Evolutionary conservation across 1,139 yeast species (phyloP), one percentile per base, ranked within the genome.

Genomic region (Nakaseomyces kungkrabaensis): DNA sequence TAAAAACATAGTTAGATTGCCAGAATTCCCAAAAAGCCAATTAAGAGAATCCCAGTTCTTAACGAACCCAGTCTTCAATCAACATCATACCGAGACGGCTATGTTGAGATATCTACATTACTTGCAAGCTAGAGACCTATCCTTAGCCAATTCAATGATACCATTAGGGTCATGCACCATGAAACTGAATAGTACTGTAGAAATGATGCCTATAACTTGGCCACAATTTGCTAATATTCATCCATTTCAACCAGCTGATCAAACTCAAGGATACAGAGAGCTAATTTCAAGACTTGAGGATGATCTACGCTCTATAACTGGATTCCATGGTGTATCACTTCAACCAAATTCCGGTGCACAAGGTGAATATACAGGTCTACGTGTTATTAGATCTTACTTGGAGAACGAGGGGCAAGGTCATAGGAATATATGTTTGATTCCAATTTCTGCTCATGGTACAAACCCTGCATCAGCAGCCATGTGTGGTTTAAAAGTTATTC

Each of bases 311-410:
- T 89, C 85, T 57, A 90, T 92, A 56, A 92, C 98, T n/a, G 97
- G 97, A 0, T 88, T 92, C 62, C 87, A 82, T 56, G 94, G 89
- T 43, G 85, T 95, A 26, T 86, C 97, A 5, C 73, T 87, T 52
- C 95, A 89, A 82, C 98, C 98, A 56, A 92, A 92, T 68, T 87
- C 97, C 45, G 98, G 98, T 59, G 98, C 98, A 42, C 96, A 90
- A 70, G 98, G 98, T 68, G 98, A 92, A 71, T 92, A 85, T 71
- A 81, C 97, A 29, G 98, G 98, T 37, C 76, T 92, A 56, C 79
- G 95, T 51, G 88, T 89, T 50, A 92, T 92, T 60, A 78, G 82
- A 61, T 79, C 85, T 48, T 92, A 87, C 68, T 80, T 85, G 60
- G 79, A 79, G 55, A 73, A 85, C 34, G 76, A 73, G 50, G 96